Evolutionary conservation across 306 rosid species (phyloP).

Genomic region (Lathyrus tuberosus): DNA sequence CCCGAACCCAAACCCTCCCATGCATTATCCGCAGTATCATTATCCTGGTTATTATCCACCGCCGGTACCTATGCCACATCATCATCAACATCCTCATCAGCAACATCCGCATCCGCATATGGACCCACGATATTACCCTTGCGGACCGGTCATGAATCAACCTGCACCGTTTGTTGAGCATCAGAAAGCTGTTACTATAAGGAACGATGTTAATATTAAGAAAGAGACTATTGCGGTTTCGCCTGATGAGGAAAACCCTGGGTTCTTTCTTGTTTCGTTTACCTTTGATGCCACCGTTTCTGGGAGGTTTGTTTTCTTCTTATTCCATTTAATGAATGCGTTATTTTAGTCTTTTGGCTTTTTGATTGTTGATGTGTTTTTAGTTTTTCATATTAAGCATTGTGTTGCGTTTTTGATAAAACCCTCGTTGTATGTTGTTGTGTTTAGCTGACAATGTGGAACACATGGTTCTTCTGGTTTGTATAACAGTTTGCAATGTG

Average conservation of each 20-base stretch:
- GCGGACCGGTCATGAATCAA: slow-evolving; percentile 52
- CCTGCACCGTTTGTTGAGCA: slow-evolving; percentile 81
- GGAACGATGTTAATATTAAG: slow-evolving; percentile 87
- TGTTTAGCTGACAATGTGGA: background rate
- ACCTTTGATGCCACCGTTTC: slow-evolving; percentile 85
- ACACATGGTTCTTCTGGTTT: background rate
- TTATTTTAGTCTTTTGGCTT: background rate
- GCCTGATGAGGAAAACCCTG: slow-evolving; percentile 71
- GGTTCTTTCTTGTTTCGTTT: slow-evolving; percentile 68
- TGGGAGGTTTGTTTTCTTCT: slow-evolving; percentile 59
- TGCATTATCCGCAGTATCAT: slow-evolving; percentile 43
- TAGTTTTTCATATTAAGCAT: background rate
- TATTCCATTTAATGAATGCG: background rate
- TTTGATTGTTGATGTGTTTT: background rate
- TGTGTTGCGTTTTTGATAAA: background rate
- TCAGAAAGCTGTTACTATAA: slow-evolving; percentile 92
- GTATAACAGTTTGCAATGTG: background rate
- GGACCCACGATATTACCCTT: slow-evolving; percentile 55
- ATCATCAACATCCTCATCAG: slow-evolving; percentile 7
- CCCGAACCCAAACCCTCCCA: slow-evolving; percentile 41
- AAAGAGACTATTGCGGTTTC: slow-evolving; percentile 74
- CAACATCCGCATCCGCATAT: slow-evolving; percentile 37
- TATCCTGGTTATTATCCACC: slow-evolving; percentile 48
- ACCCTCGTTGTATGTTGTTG: background rate
- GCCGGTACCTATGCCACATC: slow-evolving; percentile 36